These are phyloP conservation scores for Candida khao-thaluensis DNA, from an alignment of 805 yeast genomes.

Conservation along the genomic window DNA sequence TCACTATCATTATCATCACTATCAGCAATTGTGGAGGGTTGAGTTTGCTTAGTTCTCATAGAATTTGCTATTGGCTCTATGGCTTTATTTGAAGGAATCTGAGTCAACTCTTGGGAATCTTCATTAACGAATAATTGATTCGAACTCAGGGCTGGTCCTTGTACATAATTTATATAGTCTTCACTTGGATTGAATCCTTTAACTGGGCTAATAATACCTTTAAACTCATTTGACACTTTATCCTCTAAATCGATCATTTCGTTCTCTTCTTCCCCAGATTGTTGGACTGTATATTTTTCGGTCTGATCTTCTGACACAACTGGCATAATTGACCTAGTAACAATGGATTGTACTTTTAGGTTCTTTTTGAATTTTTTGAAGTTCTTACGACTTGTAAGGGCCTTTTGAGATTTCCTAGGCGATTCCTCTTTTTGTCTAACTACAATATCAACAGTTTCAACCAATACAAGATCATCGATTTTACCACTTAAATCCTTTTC, in stretches of 20 bases:
- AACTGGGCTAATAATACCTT: neutral
- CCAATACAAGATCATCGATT: slow-evolving; percentile 28
- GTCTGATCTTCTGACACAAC: slow-evolving; percentile 9
- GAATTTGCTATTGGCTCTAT: neutral
- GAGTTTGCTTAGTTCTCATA: no score
- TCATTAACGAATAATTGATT: slow-evolving; percentile 15
- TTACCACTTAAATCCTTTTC: slow-evolving; percentile 15
- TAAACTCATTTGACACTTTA: neutral
- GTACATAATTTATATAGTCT: neutral
- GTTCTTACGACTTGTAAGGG: slow-evolving; percentile 20
- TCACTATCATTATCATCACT: slow-evolving; percentile 17
- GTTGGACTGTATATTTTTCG: neutral
- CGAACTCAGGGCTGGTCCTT: neutral
- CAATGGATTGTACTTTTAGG: slow-evolving; percentile 17
- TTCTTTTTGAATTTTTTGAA: slow-evolving; percentile 33
- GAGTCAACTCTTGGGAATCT: slow-evolving; percentile 10
- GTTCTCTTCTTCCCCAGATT: neutral
- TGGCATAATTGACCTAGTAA: slow-evolving; percentile 22
- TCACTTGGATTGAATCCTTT: slow-evolving; percentile 8
- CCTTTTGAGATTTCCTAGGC: neutral
- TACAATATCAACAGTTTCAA: slow-evolving; percentile 27
- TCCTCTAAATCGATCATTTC: slow-evolving; percentile 5
- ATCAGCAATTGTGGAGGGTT: no score
- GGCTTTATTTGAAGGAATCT: slow-evolving; percentile 7
- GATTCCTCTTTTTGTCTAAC: slow-evolving; percentile 11